Evolutionary conservation across 805 yeast species (phyloP), one percentile per base, ranked within the genome.

Genomic region (Blastobotrys americana): DNA sequence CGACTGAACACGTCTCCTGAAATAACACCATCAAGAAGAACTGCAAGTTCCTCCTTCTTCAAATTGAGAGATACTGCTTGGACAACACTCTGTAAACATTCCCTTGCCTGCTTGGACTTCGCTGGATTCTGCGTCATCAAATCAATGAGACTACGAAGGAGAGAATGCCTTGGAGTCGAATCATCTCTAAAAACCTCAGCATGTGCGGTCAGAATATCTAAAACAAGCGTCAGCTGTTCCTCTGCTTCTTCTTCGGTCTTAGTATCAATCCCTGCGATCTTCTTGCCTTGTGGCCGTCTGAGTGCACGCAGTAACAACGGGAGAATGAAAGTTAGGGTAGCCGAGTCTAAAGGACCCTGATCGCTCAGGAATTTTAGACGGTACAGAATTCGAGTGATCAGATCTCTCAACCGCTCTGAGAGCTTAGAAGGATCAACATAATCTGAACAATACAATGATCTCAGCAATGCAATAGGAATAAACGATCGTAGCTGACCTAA

Each of bases 91-190:
- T 80, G 67, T 60, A 93, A 75, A 57, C 94, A 84, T 48, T 88
- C 97, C 58, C 86, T 86, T 9, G 93, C 82, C 41, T 78, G 64
- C 53, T 88, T 87, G 10, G 90, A 83, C 55, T 83, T 85, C 0
- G 88, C 69, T 9, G 96, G 85, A 41, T 84, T 67, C 19, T 76
- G 70, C 27, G 50, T 54, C 74, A 93, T 71, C 49, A 89, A 68
- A 1, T 79, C 71, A 9, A 89, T 64, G 38, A 93, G 64, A 3
- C 80, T 78, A 6, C 64, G 64, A 46, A 90, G 65, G 31, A 87
- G 75, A 3, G 76, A 72, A 3, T 70, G 65, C 58, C 97, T 76
- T 16, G 95, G 94, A 45, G 85, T 77, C 1, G 76, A 61, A 0
- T 71, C 70, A 56, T 82, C 80, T 52, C 74, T 78, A 58, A 93